phyloP scores from a whole-genome alignment of 108 stramenopile species.

The Licmophora abbreviata region DNA sequence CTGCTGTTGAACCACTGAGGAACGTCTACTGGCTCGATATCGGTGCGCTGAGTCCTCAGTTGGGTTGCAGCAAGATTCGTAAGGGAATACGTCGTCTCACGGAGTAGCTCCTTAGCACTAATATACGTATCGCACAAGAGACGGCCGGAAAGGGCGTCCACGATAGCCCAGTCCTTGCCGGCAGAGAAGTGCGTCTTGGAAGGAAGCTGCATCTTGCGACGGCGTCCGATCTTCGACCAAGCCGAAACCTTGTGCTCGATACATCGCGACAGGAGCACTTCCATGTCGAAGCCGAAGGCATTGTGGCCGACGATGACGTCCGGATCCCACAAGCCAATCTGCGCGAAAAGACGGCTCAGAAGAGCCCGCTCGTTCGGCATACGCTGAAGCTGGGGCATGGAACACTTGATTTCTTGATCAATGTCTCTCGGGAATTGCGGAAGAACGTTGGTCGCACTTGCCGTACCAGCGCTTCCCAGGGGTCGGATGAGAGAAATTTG shows the following conservation, averaged over 20 bases:
- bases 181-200: conserved; percentile 36
- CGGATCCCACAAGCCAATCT: conserved; percentile 91
- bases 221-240: conserved; percentile 97
- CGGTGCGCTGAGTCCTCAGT: conserved; percentile 63
- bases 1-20: conserved; percentile 74
- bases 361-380: conserved; percentile 91
- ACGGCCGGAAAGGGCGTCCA: conserved; percentile 81
- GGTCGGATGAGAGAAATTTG: conserved; percentile 80
- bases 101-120: conserved; percentile 88
- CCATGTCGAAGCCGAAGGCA: conserved; percentile 94
- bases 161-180: conserved; percentile 74
- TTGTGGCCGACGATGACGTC: conserved; percentile 97
- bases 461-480: conserved; percentile 41
- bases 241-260: conserved; percentile 76
- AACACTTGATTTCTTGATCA: conserved; percentile 40
- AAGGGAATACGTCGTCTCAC: conserved; percentile 94
- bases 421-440: conserved; percentile 76
- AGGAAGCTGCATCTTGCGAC: conserved; percentile 71
- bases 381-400: conserved; percentile 70
- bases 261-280: conserved; percentile 89
- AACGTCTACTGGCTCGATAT: conserved; percentile 91
- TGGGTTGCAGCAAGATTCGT: conserved; percentile 73
- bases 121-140: conserved; percentile 95
- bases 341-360: conserved; percentile 66
- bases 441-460: conserved; percentile 21